phyloP scores from a whole-genome alignment of 1,284 basidiomycete genomes.

The Leccinum fallax region DNA sequence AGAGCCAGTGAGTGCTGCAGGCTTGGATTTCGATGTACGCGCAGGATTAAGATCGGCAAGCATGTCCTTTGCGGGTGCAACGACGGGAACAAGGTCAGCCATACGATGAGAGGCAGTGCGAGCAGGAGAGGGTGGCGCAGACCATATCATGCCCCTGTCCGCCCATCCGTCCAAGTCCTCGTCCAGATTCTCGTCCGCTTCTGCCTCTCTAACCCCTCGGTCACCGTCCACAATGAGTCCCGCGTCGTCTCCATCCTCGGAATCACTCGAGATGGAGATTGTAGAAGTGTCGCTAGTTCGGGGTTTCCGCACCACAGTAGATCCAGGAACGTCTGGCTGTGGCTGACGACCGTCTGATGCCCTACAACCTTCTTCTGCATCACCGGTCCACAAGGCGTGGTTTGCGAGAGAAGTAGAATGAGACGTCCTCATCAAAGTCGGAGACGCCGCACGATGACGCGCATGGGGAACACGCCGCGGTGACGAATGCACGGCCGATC shows the following conservation, averaged over 20 bases:
- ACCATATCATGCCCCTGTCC: constrained; percentile 31
- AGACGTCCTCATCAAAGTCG: constrained; percentile 5
- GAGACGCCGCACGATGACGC: constrained; percentile 15
- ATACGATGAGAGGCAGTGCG: not conserved
- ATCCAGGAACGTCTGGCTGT: not conserved
- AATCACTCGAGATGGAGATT: constrained; percentile 38
- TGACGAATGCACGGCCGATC: constrained; percentile 30
- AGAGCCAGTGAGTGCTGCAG: not conserved
- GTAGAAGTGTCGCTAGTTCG: constrained; percentile 21
- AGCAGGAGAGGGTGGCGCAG: constrained; percentile 23
- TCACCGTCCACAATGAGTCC: not conserved
- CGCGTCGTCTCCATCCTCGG: constrained; percentile 22
- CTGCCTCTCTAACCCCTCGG: not conserved
- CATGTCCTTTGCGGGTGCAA: not conserved
- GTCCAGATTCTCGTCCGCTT: constrained; percentile 1
- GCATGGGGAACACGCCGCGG: constrained; percentile 17
- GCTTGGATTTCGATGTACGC: constrained; percentile 26
- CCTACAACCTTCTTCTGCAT: not conserved
- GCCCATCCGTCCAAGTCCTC: constrained; percentile 15
- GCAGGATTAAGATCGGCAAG: not conserved
- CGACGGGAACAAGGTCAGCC: not conserved
- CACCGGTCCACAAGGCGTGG: not conserved
- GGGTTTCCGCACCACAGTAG: constrained; percentile 1
- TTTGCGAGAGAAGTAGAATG: not conserved
- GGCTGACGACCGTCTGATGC: not conserved